These are phyloP conservation scores for Kurtzmaniella quercitrusa DNA, from an alignment of 1,139 yeast genomes.

Conservation along the genomic window DNA sequence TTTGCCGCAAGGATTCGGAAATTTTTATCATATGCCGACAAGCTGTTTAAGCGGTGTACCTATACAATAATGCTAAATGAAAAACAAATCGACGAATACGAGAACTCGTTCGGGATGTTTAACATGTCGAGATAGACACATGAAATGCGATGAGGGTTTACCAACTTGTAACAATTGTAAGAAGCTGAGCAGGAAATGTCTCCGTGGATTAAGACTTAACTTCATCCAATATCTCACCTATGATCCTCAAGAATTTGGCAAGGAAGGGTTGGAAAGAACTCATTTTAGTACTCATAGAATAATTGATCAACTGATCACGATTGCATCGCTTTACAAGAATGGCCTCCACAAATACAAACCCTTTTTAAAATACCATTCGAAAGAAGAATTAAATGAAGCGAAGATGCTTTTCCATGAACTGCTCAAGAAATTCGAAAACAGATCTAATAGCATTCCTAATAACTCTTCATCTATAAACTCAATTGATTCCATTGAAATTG, in stretches of 20 bases:
- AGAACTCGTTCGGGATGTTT: slow-evolving; percentile 45
- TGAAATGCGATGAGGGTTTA: slow-evolving; percentile 46
- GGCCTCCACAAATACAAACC: slow-evolving; percentile 30
- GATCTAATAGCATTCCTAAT: not conserved
- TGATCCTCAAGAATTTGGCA: slow-evolving; percentile 23
- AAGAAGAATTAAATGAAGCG: slow-evolving; percentile 28
- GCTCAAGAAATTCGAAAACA: not conserved
- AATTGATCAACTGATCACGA: slow-evolving; percentile 40
- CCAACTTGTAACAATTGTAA: slow-evolving; percentile 45
- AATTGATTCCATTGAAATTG: not conserved
- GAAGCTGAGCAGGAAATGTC: slow-evolving; percentile 39
- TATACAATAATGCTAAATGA: slow-evolving; percentile 1
- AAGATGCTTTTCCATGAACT: slow-evolving; percentile 26
- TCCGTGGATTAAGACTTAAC: slow-evolving; percentile 41
- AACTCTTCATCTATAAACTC: not conserved
- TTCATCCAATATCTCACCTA: slow-evolving; percentile 42
- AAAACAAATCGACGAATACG: slow-evolving; percentile 4
- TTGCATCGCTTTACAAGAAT: slow-evolving; percentile 35
- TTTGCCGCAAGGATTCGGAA: not conserved
- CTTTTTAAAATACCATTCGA: slow-evolving; percentile 27
- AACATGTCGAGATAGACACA: slow-evolving; percentile 46
- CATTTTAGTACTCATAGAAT: slow-evolving; percentile 14
- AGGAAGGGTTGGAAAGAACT: not conserved
- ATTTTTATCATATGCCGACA: slow-evolving; percentile 1
- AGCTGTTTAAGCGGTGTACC: not conserved